Percentiles rank a stretch among this genome's conserved stretches.
Conservation (phyloP, 2,329 filamentous ascomycete genomes). For the Claviceps sorghi region DNA sequence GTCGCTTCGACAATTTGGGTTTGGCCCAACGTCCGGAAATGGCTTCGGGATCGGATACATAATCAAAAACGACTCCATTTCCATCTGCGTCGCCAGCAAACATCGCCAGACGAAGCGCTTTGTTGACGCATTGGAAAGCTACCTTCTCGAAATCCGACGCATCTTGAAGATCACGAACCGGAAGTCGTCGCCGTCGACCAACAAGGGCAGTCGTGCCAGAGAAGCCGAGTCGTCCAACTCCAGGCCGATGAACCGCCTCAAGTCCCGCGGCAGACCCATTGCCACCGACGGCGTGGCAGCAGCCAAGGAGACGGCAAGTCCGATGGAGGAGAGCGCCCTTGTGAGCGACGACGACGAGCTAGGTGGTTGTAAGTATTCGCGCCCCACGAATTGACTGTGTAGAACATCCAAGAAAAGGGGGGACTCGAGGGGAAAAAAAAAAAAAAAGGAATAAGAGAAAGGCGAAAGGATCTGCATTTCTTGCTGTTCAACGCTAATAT, state of each 20-base stretch:
- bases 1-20: constrained; percentile 85
- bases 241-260: constrained; percentile 35
- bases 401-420: too few relatives aligned
- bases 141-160: constrained; percentile 79
- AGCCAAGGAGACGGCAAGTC: constrained; percentile 35
- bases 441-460: too few relatives aligned
- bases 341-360: constrained; percentile 77
- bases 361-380: constrained; percentile 66
- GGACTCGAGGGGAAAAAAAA: background rate
- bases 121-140: constrained; percentile 77
- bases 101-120: constrained; percentile 87
- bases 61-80: constrained; percentile 68
- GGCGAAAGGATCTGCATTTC: background rate
- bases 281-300: constrained; percentile 32
- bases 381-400: background rate
- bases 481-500: constrained; percentile 13
- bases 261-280: constrained; percentile 61
- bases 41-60: constrained; percentile 98
- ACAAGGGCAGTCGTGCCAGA: constrained; percentile 35
- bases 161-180: constrained; percentile 56
- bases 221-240: constrained; percentile 32
- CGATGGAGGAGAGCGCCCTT: constrained; percentile 53
- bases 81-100: constrained; percentile 84
- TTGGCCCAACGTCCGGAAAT: constrained; percentile 83
- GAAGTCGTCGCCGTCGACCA: constrained; percentile 24